Conservation (phyloP, 805 yeast genomes). For the Jamesozyma spencerorum region DNA sequence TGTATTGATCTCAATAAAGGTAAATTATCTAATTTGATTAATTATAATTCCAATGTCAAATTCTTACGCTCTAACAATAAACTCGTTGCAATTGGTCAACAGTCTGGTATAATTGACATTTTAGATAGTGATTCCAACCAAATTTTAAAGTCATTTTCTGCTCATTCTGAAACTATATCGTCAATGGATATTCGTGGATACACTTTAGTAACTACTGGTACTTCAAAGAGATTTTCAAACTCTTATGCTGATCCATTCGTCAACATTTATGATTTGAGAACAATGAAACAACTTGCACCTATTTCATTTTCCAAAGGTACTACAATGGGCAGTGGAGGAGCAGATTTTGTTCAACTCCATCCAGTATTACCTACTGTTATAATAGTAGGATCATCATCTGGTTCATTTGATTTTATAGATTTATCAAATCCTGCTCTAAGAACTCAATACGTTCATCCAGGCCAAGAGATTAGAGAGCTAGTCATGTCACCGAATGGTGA, state of each 20-base stretch:
- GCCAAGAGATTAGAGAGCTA: constrained; percentile 27
- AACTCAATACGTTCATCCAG: constrained; percentile 30
- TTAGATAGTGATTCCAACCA: constrained; percentile 46
- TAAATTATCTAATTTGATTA: constrained; percentile 29
- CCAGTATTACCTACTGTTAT: constrained; percentile 77
- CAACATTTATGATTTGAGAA: constrained; percentile 68
- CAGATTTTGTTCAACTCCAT: constrained; percentile 72
- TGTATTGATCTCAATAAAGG: constrained; percentile 37
- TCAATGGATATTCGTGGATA: constrained; percentile 58
- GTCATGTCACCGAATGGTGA: constrained; percentile 55
- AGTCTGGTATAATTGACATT: constrained; percentile 53
- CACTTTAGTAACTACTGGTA: constrained; percentile 73
- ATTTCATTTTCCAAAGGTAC: constrained; percentile 60
- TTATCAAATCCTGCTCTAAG: constrained; percentile 59
- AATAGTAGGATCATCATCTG: constrained; percentile 61
- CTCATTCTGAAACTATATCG: constrained; percentile 54
- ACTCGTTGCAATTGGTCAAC: constrained; percentile 48
- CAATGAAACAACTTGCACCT: constrained; percentile 64
- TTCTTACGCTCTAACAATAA: constrained; percentile 44
- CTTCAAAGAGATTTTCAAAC: constrained; percentile 52
- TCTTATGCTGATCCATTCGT: constrained; percentile 69
- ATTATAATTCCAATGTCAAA: constrained; percentile 38
- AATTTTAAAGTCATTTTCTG: constrained; percentile 44
- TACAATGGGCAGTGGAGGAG: constrained; percentile 55
- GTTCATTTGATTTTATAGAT: constrained; percentile 82